Evolutionary conservation across 148 eudicot species (phyloP).

Genomic region (Linanthus parryae): DNA sequence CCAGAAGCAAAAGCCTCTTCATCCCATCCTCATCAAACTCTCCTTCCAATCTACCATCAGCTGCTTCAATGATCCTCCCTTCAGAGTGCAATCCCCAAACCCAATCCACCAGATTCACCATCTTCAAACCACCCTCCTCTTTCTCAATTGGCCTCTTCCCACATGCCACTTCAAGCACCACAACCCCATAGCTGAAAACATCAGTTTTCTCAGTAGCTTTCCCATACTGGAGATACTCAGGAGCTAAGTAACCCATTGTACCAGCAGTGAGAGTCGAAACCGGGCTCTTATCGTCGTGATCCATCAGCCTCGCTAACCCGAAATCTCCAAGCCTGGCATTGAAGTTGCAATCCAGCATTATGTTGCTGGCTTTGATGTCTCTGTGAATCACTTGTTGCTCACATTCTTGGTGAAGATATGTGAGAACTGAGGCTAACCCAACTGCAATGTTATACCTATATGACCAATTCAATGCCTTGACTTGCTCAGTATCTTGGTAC

Average conservation of each 20-base stretch:
- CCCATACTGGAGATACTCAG: slow-evolving; percentile 81
- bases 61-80: slow-evolving; percentile 51
- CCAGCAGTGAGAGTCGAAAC: slow-evolving; percentile 80
- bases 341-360: slow-evolving; percentile 60
- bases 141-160: slow-evolving; percentile 76
- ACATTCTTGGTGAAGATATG: slow-evolving; percentile 78
- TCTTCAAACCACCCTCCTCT: slow-evolving; percentile 28
- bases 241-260: slow-evolving; percentile 86
- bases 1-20: slow-evolving; percentile 59
- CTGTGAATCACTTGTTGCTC: slow-evolving; percentile 83
- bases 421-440: slow-evolving; percentile 74
- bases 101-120: slow-evolving; percentile 78
- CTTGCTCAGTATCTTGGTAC: slow-evolving; percentile 32
- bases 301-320: slow-evolving; percentile 76
- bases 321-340: slow-evolving; percentile 75
- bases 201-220: slow-evolving; percentile 80
- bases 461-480: slow-evolving; percentile 39
- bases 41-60: slow-evolving; percentile 46
- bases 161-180: slow-evolving; percentile 69
- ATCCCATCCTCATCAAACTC: slow-evolving; percentile 44
- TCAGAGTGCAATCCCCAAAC: slow-evolving; percentile 65
- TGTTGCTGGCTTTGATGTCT: slow-evolving; percentile 66
- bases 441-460: slow-evolving; percentile 58
- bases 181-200: slow-evolving; percentile 78
- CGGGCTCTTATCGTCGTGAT: slow-evolving; percentile 73